These are phyloP conservation scores for Nakazawaea sp. DNA, from an alignment of 805 yeast species.

Conservation along the genomic window DNA sequence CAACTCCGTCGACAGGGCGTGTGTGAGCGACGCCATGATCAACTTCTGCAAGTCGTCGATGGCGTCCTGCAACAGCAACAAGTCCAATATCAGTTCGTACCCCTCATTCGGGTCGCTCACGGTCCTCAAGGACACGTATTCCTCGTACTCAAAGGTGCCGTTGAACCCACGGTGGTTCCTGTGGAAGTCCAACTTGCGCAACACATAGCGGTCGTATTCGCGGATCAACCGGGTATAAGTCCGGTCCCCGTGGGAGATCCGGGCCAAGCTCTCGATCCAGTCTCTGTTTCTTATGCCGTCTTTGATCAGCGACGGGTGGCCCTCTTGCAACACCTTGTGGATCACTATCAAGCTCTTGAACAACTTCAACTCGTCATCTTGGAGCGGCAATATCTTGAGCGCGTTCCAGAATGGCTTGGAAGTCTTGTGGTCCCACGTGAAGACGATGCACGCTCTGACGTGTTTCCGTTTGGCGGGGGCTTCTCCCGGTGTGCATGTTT, in stretches of 20 bases:
- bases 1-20: conserved; percentile 59
- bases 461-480: conserved; percentile 94
- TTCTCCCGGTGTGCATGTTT: conserved; percentile 83
- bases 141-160: conserved; percentile 95
- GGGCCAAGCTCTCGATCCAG: conserved; percentile 70
- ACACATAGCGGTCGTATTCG: conserved; percentile 66
- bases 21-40: conserved; percentile 64
- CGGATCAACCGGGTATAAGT: conserved; percentile 68
- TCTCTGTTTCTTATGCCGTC: conserved; percentile 76
- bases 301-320: conserved; percentile 78
- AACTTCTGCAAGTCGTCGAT: conserved; percentile 73
- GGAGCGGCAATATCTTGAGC: conserved; percentile 72
- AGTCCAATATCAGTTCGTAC: conserved; percentile 78
- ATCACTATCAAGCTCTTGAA: conserved; percentile 81
- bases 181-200: conserved; percentile 77
- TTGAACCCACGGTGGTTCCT: conserved; percentile 81
- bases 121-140: conserved; percentile 78
- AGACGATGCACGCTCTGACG: conserved; percentile 91
- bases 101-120: conserved; percentile 96
- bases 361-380: conserved; percentile 73
- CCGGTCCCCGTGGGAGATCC: conserved; percentile 40
- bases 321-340: conserved; percentile 95
- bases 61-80: conserved; percentile 80
- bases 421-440: conserved; percentile 92
- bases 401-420: conserved; percentile 82